phyloP scores from a whole-genome alignment of 495 filamentous ascomycete species.

The Penicillium lividum region DNA sequence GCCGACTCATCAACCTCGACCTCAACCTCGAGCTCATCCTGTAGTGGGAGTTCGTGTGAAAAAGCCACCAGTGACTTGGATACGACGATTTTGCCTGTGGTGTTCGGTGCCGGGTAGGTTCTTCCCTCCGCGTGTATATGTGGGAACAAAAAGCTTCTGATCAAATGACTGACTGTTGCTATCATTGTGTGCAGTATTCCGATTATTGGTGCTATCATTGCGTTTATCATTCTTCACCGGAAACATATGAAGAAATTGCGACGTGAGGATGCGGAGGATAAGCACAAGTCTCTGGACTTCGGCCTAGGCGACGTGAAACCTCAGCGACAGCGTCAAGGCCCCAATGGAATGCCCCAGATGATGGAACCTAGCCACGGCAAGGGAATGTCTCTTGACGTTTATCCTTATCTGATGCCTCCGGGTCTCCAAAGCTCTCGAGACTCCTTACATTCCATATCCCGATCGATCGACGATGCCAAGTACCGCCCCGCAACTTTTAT shows the following conservation, averaged over 20 bases:
- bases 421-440: slow-evolving; percentile 75
- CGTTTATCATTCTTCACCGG: slow-evolving; percentile 76
- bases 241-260: slow-evolving; percentile 70
- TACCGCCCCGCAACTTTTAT: slow-evolving; percentile 71
- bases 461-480: slow-evolving; percentile 75
- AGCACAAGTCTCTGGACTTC: slow-evolving; percentile 92
- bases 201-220: slow-evolving; percentile 62
- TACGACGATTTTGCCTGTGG: slow-evolving; percentile 72
- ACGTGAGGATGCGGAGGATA: slow-evolving; percentile 80
- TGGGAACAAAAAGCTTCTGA: neutral
- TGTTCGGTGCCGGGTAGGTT: slow-evolving; percentile 80
- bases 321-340: slow-evolving; percentile 21
- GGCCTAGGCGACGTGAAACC: slow-evolving; percentile 62
- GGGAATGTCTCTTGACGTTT: slow-evolving; percentile 77
- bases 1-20: slow-evolving; percentile 15
- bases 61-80: slow-evolving; percentile 53
- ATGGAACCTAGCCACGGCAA: slow-evolving; percentile 51
- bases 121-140: slow-evolving; percentile 15
- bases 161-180: neutral
- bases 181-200: slow-evolving; percentile 62
- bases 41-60: slow-evolving; percentile 1
- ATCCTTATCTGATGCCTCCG: slow-evolving; percentile 78
- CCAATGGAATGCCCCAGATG: slow-evolving; percentile 27
- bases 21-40: slow-evolving; percentile 12
- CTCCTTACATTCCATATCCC: slow-evolving; percentile 81